These are phyloP conservation scores for Aspergillus uvarum DNA, from an alignment of 2,329 filamentous ascomycete species.

Conservation along the genomic window DNA sequence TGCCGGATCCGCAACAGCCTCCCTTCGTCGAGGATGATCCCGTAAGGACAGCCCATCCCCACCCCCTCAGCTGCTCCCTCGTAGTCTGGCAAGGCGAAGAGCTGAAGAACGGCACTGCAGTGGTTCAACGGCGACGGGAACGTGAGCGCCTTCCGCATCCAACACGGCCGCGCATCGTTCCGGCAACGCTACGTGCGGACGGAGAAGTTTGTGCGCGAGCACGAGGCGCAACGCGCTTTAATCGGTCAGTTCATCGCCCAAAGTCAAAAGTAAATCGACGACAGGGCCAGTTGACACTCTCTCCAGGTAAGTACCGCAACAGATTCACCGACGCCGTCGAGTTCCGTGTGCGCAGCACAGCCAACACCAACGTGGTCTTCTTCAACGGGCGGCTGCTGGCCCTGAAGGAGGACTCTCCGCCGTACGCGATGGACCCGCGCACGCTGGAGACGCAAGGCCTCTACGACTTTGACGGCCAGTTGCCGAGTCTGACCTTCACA, in stretches of 20 bases:
- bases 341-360: constrained; percentile 35
- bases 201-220: constrained; percentile 42
- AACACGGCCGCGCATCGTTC: constrained; percentile 35
- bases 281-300: too few relatives aligned
- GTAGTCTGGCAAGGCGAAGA: not conserved
- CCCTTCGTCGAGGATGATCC: constrained; percentile 35
- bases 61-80: too few relatives aligned
- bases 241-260: too few relatives aligned
- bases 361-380: constrained; percentile 61
- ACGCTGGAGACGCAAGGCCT: constrained; percentile 52
- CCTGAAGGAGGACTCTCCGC: constrained; percentile 56
- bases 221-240: constrained; percentile 37
- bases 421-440: constrained; percentile 51
- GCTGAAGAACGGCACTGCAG: constrained; percentile 12
- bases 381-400: constrained; percentile 51
- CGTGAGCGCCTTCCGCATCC: constrained; percentile 39
- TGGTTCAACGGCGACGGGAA: constrained; percentile 45
- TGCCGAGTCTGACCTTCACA: constrained; percentile 49
- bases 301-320: constrained; percentile 44
- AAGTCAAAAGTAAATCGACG: too few relatives aligned
- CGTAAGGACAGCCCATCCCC: not conserved
- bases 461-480: constrained; percentile 53
- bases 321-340: constrained; percentile 41
- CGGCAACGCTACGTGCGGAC: constrained; percentile 43
- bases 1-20: constrained; percentile 46